phyloP scores from a whole-genome alignment of 1,284 basidiomycete species.

The Pulveroboletus ridleyi region DNA sequence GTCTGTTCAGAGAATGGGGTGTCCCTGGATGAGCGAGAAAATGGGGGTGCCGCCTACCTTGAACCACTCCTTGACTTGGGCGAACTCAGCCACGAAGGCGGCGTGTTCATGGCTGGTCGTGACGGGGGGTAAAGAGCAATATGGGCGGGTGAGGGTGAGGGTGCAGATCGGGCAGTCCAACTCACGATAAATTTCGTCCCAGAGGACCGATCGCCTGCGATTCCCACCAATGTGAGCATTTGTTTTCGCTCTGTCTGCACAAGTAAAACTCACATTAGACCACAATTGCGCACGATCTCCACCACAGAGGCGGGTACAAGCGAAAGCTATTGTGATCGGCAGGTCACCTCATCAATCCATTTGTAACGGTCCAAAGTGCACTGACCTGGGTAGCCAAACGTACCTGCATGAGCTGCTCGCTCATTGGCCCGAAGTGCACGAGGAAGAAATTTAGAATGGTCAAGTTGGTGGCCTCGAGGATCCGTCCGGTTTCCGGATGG shows the following conservation, averaged over 20 bases:
- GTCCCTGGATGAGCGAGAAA: not conserved
- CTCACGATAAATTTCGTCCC: slow-evolving; percentile 10
- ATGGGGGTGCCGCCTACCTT: slow-evolving; percentile 62
- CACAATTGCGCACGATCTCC: slow-evolving; percentile 37
- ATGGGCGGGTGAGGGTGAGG: not conserved
- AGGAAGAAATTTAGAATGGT: slow-evolving; percentile 90
- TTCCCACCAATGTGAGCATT: slow-evolving; percentile 23
- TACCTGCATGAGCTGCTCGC: slow-evolving; percentile 76
- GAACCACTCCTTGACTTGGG: slow-evolving; percentile 91
- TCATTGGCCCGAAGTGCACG: slow-evolving; percentile 80
- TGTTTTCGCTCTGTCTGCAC: slow-evolving; percentile 1
- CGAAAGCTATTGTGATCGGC: too few species aligned
- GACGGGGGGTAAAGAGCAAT: slow-evolving; percentile 17
- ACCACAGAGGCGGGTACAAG: not conserved
- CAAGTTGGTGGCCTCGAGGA: slow-evolving; percentile 81
- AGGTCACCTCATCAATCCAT: slow-evolving; percentile 15
- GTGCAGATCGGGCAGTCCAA: not conserved
- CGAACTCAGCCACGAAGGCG: slow-evolving; percentile 83
- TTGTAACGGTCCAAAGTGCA: slow-evolving; percentile 7
- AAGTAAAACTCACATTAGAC: too few species aligned
- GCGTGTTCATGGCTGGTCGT: slow-evolving; percentile 68
- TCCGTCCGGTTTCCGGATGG: slow-evolving; percentile 57
- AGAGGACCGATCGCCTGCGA: slow-evolving; percentile 30
- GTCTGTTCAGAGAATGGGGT: slow-evolving; percentile 50
- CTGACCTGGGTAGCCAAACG: slow-evolving; percentile 77